phyloP scores from a whole-genome alignment of 225 moss, liverwort and hornwort species.

The Physcomitrium patens region DNA sequence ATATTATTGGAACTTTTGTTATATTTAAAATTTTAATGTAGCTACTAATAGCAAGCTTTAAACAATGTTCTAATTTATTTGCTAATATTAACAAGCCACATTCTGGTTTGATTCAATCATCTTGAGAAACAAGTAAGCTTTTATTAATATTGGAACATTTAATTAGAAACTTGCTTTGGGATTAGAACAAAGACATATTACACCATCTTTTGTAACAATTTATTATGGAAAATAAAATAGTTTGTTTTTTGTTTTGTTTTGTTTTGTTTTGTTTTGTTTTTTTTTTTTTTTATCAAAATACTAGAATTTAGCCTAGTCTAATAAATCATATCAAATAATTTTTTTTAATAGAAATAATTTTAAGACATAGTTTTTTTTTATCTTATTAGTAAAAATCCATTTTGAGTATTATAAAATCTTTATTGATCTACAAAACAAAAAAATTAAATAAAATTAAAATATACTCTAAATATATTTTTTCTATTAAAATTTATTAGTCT shows the following conservation, averaged over 20 bases:
- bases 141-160: neutral
- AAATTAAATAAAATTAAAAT: neutral
- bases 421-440: constrained; percentile 55
- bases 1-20: neutral
- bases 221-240: neutral
- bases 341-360: constrained; percentile 69
- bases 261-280: too few species aligned
- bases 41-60: neutral
- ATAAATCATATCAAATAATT: constrained; percentile 72
- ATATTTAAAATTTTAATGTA: neutral
- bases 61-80: too few species aligned
- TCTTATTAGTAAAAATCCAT: constrained; percentile 76
- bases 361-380: constrained; percentile 80
- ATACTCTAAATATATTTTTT: neutral
- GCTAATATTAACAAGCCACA: neutral
- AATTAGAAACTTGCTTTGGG: constrained; percentile 64
- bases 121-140: too few species aligned
- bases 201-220: constrained; percentile 72
- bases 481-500: too few species aligned
- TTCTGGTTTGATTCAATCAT: neutral
- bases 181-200: constrained; percentile 75
- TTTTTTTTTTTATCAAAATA: too few species aligned
- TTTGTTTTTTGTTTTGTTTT: too few species aligned
- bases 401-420: constrained; percentile 77
- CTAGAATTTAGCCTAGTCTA: constrained; percentile 66